phyloP scores from a whole-genome alignment of 139 green algal genomes.

The Marvania coccoides region DNA sequence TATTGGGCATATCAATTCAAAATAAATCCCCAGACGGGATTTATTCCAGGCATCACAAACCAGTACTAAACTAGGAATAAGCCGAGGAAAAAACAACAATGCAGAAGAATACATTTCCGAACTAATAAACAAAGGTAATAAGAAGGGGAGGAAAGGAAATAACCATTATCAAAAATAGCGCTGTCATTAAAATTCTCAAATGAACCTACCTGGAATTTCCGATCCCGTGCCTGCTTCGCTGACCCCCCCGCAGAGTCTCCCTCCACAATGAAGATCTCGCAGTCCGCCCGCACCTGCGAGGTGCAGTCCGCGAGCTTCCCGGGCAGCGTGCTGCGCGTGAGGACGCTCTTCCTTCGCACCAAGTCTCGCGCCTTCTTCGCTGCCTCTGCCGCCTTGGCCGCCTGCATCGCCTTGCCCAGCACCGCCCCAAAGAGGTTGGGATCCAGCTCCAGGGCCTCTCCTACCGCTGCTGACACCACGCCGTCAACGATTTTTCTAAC shows the following conservation, averaged over 20 bases:
- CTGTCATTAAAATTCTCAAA: too few relatives aligned
- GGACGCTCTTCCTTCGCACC: constrained; percentile 85
- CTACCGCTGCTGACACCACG: constrained; percentile 36
- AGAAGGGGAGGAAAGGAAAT: too few relatives aligned
- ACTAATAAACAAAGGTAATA: too few relatives aligned
- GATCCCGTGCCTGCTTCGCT: constrained; percentile 90
- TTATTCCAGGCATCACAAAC: too few relatives aligned
- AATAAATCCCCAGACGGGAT: too few relatives aligned
- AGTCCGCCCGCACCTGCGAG: constrained; percentile 27
- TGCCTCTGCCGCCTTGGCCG: constrained; percentile 76
- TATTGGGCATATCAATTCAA: too few relatives aligned
- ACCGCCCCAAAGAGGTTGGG: constrained; percentile 31
- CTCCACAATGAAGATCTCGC: constrained; percentile 97
- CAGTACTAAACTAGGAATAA: too few relatives aligned
- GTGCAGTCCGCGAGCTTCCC: constrained; percentile 97
- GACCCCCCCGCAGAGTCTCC: constrained; percentile 91
- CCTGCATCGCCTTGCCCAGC: constrained; percentile 56
- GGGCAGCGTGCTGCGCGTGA: constrained; percentile 80
- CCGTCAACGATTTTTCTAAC: constrained; percentile 74
- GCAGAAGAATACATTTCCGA: too few relatives aligned
- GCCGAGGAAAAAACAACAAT: too few relatives aligned
- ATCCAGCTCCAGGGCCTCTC: constrained; percentile 54
- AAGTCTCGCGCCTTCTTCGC: constrained; percentile 90
- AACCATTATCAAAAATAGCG: too few relatives aligned
- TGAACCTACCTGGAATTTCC: constrained; percentile 34